Evolutionary conservation across 208 protist species (phyloP), one percentile per base, ranked within the genome.

Genomic region (Novymonas esmeraldas): DNA sequence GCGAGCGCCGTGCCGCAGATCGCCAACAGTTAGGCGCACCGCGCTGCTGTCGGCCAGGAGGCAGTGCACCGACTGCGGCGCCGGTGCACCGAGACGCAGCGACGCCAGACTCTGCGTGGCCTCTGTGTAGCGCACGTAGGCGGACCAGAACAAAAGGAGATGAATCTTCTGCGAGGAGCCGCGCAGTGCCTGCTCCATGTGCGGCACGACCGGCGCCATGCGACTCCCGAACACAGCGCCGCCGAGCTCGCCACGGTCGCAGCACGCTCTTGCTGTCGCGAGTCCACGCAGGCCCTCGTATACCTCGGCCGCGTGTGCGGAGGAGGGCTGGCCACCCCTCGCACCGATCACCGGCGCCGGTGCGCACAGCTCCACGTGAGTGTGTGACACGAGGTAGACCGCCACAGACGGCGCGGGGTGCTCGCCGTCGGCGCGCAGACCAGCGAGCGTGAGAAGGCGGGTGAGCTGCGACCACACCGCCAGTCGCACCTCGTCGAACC

Each of bases 121-220:
- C 18, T 81, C 71, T 0, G 34, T 48, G 52, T 73, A 48, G 28
- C 50, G 42, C 5, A 80, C 41, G 48, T 62, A 76, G 22, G 33
- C 31, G 42, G 68, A 77, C 28, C 46, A 70, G 28, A 86, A 39
- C 28, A 86, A 24, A 14, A 79, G 51, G 6, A 85, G 57, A 36
- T 39, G 48, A 33, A 5, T 31, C 38, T 50, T 31, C 28, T 48
- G 45, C 36, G 60, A 48, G 2, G 39, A 42, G 10, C n/a, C 22
- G 13, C 36, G 24, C 18, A 69, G 63, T 11, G 48, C 63, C 11
- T 46, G 48, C 39, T 48, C 34, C 11, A 49, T 10, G 31, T 45
- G 36, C 16, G 48, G 48, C 18, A 58, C 10, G 31, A 48, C 50
- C 14, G 34, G 11, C 38, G 4, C 22, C 63, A 59, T 69, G 18